Conservation (phyloP, 805 yeast genomes). For the Geotrichum ghanense region DNA sequence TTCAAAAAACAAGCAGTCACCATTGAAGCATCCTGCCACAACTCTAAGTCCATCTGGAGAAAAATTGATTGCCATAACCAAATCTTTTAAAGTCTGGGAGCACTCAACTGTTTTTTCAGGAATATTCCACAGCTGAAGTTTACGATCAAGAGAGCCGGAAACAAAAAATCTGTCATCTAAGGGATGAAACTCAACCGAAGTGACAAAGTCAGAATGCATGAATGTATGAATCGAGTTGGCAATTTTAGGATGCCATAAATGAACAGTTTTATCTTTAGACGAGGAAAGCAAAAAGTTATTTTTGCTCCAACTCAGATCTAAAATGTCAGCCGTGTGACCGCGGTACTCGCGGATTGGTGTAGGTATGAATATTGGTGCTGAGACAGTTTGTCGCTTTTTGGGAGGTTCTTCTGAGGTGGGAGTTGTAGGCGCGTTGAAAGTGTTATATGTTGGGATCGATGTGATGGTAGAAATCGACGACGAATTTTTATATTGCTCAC, state of each 20-base stretch:
- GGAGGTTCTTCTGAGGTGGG: constrained; percentile 7
- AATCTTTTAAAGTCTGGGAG: constrained; percentile 46
- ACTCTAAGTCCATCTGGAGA: constrained; percentile 52
- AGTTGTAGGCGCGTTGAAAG: not conserved
- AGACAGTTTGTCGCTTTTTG: constrained; percentile 11
- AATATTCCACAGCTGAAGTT: constrained; percentile 73
- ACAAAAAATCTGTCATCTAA: constrained; percentile 77
- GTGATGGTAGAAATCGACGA: no score
- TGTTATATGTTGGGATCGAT: no score
- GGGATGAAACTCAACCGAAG: constrained; percentile 71
- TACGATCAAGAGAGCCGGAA: constrained; percentile 70
- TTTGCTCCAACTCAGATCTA: constrained; percentile 80
- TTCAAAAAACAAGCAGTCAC: constrained; percentile 48
- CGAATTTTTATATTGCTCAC: constrained; percentile 29
- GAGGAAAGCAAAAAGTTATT: constrained; percentile 71
- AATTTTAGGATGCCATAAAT: constrained; percentile 76
- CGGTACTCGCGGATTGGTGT: constrained; percentile 48
- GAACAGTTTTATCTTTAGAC: constrained; percentile 75
- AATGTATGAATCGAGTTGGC: constrained; percentile 55
- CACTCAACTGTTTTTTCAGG: constrained; percentile 57
- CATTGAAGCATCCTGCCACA: constrained; percentile 70
- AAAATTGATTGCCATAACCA: constrained; percentile 66
- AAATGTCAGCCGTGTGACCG: constrained; percentile 60
- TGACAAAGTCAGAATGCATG: constrained; percentile 69
- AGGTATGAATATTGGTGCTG: constrained; percentile 72